A percentile compares a stretch with the other conserved stretches of the same genome.
phyloP scores from a whole-genome alignment of 169 alveolate species.

The Eimeria falciformis region DNA sequence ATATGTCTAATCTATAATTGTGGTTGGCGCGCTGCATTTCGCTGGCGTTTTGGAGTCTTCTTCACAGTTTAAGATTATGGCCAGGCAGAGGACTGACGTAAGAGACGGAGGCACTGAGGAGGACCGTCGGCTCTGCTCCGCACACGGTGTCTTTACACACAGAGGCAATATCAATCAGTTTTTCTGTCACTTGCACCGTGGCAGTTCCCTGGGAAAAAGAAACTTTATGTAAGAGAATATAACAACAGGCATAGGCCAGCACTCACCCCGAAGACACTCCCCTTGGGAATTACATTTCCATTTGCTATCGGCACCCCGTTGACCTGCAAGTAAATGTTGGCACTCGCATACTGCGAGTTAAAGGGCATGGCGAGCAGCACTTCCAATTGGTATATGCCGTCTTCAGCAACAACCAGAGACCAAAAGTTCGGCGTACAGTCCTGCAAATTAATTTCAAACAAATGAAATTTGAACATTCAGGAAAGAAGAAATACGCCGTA shows the following conservation, averaged over 20 bases:
- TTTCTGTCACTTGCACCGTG: background rate
- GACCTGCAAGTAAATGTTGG: slow-evolving; percentile 50
- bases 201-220: background rate
- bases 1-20: too few species aligned
- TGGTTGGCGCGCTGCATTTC: too few species aligned
- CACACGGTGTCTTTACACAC: background rate
- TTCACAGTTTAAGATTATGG: too few species aligned
- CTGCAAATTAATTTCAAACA: background rate
- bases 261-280: slow-evolving; percentile 52
- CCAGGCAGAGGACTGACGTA: background rate
- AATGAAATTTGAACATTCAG: background rate
- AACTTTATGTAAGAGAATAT: slow-evolving; percentile 1
- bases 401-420: slow-evolving; percentile 55
- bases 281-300: slow-evolving; percentile 28
- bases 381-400: slow-evolving; percentile 49
- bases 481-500: background rate
- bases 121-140: background rate
- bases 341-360: background rate
- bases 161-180: background rate
- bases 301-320: slow-evolving; percentile 65
- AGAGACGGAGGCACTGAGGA: background rate
- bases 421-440: slow-evolving; percentile 73
- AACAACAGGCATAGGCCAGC: background rate
- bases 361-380: slow-evolving; percentile 74
- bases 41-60: too few species aligned